Conservation (phyloP, 148 eudicot species). For the Rheum nobile region DNA sequence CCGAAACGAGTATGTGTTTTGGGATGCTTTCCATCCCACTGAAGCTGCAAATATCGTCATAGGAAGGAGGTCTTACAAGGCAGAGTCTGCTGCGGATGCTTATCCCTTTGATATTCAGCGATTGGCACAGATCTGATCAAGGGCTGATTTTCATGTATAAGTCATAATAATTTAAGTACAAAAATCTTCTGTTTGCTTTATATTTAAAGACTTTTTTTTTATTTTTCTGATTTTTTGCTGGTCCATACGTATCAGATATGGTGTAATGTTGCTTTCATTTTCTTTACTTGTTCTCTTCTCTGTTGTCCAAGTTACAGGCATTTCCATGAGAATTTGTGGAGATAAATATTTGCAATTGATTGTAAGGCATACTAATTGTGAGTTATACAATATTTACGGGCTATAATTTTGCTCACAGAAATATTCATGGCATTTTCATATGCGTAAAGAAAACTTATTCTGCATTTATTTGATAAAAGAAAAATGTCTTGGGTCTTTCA, state of each 20-base stretch:
- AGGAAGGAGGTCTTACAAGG: conserved; percentile 23
- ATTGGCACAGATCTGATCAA: conserved; percentile 17
- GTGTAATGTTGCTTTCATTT: neutral
- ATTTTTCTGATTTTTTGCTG: neutral
- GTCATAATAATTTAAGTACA: neutral
- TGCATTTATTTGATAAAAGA: too few species aligned
- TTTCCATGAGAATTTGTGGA: neutral
- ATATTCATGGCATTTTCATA: too few species aligned
- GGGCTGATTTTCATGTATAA: neutral
- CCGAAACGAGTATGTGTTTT: conserved; percentile 36
- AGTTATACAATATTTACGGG: neutral
- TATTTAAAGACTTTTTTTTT: neutral
- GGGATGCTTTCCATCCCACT: conserved; percentile 28
- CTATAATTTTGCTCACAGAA: too few species aligned
- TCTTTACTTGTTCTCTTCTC: neutral
- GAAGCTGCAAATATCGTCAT: conserved; percentile 25
- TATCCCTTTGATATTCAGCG: conserved; percentile 23
- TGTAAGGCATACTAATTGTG: neutral
- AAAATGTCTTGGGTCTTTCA: too few species aligned
- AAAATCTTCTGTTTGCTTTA: neutral
- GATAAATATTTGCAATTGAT: neutral
- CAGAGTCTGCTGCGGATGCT: conserved; percentile 17
- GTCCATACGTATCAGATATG: neutral
- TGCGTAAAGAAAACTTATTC: too few species aligned
- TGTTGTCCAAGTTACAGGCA: neutral